These are phyloP conservation scores for Blastocystis sp. DNA, from an alignment of 352 stramenopile genomes.

Conservation along the genomic window DNA sequence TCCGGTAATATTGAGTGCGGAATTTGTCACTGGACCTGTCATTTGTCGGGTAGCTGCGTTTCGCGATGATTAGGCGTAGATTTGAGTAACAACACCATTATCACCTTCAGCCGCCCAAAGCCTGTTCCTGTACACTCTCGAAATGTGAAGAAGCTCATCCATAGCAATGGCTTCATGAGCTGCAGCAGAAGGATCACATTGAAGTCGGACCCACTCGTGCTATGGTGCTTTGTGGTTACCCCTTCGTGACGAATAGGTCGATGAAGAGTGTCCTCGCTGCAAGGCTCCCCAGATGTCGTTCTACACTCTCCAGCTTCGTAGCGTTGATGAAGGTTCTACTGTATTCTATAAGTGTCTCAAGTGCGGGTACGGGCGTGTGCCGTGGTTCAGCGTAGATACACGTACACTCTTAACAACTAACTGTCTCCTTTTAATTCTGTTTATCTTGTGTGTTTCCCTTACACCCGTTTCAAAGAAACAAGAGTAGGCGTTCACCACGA, in stretches of 20 bases:
- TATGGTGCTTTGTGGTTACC: neutral
- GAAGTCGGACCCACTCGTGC: conserved; percentile 48
- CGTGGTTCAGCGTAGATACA: conserved; percentile 49
- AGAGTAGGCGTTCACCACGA: neutral
- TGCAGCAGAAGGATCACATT: conserved; percentile 64
- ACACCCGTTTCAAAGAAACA: conserved; percentile 36
- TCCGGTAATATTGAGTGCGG: conserved; percentile 66
- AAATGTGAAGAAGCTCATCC: neutral
- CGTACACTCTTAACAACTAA: conserved; percentile 69
- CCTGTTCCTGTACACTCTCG: conserved; percentile 35
- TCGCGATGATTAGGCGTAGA: conserved; percentile 9
- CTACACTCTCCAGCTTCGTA: conserved; percentile 97
- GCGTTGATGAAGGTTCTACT: conserved; percentile 96
- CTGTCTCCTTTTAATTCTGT: neutral
- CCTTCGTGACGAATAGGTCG: conserved; percentile 76
- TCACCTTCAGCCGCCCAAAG: conserved; percentile 52
- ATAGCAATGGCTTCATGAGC: conserved; percentile 57
- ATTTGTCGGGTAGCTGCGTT: conserved; percentile 16
- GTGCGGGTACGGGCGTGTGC: conserved; percentile 76
- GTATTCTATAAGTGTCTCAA: conserved; percentile 99
- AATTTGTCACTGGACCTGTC: conserved; percentile 59
- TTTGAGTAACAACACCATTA: conserved; percentile 64
- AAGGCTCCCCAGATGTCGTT: conserved; percentile 92
- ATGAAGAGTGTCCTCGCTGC: conserved; percentile 96
- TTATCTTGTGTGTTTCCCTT: neutral